phyloP scores from a whole-genome alignment of 768 basidiomycete species.

The Albatrellus ellisii region DNA sequence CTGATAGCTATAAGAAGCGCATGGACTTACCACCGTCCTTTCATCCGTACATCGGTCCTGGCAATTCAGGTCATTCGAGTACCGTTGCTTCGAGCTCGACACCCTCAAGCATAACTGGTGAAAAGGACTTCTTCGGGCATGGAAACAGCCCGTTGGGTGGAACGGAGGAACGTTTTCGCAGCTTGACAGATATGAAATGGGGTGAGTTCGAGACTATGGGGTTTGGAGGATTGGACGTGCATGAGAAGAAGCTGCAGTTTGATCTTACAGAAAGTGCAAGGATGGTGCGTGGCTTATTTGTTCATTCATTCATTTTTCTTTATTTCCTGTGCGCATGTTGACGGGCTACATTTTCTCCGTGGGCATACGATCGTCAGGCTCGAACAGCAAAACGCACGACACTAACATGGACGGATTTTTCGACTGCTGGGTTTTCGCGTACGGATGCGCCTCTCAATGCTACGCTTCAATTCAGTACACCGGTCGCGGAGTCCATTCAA shows the following conservation, averaged over 20 bases:
- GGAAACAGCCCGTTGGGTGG: constrained; percentile 20
- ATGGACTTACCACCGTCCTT: constrained; percentile 55
- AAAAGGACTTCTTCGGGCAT: constrained; percentile 20
- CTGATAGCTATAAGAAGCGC: constrained; percentile 63
- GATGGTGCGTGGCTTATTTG: constrained; percentile 32
- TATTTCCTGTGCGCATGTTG: too few relatives aligned
- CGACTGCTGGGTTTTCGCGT: constrained; percentile 68
- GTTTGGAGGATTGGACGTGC: constrained; percentile 41
- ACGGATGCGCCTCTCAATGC: constrained; percentile 62
- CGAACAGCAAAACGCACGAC: constrained; percentile 67
- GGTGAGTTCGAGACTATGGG: constrained; percentile 82
- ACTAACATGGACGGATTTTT: constrained; percentile 87
- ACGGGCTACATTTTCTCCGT: too few relatives aligned
- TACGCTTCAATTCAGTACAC: constrained; percentile 67
- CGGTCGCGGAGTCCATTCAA: constrained; percentile 42
- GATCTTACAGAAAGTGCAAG: constrained; percentile 86
- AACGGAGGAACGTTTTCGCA: constrained; percentile 63
- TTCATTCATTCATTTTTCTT: not conserved
- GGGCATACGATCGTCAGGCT: too few relatives aligned
- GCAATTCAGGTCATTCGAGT: constrained; percentile 15
- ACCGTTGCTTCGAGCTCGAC: constrained; percentile 21
- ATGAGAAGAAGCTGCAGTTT: constrained; percentile 74
- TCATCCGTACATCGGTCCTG: constrained; percentile 30
- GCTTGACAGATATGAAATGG: constrained; percentile 81
- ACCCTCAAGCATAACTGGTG: constrained; percentile 20